Evolutionary conservation across 108 stramenopile species (phyloP), one percentile per base, ranked within the genome.

Genomic region (Pseudonitzschia pungens): DNA sequence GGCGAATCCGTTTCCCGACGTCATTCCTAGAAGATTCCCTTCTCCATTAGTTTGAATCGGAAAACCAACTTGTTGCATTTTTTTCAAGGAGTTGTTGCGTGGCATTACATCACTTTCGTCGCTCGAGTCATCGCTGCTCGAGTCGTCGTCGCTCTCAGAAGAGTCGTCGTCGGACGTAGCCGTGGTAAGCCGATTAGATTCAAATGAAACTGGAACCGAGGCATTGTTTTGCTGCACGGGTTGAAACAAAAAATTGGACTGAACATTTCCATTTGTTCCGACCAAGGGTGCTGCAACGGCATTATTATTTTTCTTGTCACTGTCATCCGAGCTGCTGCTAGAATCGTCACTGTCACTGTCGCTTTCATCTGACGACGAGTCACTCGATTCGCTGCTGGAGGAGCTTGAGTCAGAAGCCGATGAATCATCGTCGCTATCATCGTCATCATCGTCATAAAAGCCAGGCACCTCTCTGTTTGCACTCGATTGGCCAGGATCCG

Each of bases 371-470:
- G 52, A 28, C 20, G 43, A 40, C 9, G 51, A 55, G 10, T 42
- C 50, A 42, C 48, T 51, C 26, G 68, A 68, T 50, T 68, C 67
- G 26, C 72, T 77, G 26, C 72, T 68, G 16, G 42, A 50, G 18
- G 48, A 53, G 26, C 63, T 29, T 26, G 70, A 57, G 10, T 20
- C 32, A 56, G 73, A 55, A 60, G 43, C 77, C 45, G 45, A 53
- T 21, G 80, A 76, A 55, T 48, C 68, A 52, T 71, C 73, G 42
- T 77, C 67, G 55, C 68, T 74, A 48, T 80, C 82, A 33, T 74
- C 74, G 52, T 84, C 77, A 70, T 72, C 70, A 26, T 77, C 74
- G 32, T 79, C 64, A 40, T 80, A 83, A 29, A 73, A 73, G 10
- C 78, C 86, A 80, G 31, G 67, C n/a, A 41, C 50, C 72, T 71